Evolutionary conservation across 1,284 basidiomycete genomes (phyloP), one percentile per base, ranked within the genome.

Genomic region (Puccinia coronata): DNA sequence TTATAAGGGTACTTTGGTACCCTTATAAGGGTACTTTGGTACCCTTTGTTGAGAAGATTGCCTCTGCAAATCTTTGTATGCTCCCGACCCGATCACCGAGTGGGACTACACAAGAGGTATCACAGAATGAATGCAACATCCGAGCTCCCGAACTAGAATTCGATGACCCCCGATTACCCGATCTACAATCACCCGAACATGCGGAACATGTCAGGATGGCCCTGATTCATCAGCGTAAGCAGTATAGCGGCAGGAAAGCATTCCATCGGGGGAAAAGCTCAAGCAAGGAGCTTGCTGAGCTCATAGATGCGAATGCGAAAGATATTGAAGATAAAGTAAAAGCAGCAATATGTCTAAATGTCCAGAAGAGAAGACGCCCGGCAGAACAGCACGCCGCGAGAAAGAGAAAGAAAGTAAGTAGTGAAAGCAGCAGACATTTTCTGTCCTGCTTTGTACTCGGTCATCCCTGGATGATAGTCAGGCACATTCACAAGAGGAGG

Each of bases 281-380:
- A 1, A 71, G 47, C 31, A 71, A 71, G 31, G 47, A 71, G 28
- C 11, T 71, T 3, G n/a, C 69, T 20, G 47, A 16, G 47, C 47
- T 71, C 20, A 71, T 71, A 16, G 47, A 71, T 53, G 28, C 23
- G 47, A 71, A 71, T 36, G 49, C 69, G 4, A 53, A 20, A 28
- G 6, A 8, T 5, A 49, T 71, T 8, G 25, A 20, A 31, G 20
- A 1, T 5, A 53, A 71, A 5, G 28, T 71, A 3, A 53, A 34
- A 53, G 41, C 69, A 34, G 43, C 28, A 23, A 2, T 51, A 11
- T 18, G 47, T 0, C 0, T 71, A 1, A 71, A 71, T 71, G 69
- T 28, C 3, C 23, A 23, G 0, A 71, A 71, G 47, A 71, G 69
- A 53, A 71, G 36, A 71, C 1, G 18, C 2, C 23, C 16, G 23